phyloP scores from a whole-genome alignment of 805 yeast species.

The Ogataea methylovora region DNA sequence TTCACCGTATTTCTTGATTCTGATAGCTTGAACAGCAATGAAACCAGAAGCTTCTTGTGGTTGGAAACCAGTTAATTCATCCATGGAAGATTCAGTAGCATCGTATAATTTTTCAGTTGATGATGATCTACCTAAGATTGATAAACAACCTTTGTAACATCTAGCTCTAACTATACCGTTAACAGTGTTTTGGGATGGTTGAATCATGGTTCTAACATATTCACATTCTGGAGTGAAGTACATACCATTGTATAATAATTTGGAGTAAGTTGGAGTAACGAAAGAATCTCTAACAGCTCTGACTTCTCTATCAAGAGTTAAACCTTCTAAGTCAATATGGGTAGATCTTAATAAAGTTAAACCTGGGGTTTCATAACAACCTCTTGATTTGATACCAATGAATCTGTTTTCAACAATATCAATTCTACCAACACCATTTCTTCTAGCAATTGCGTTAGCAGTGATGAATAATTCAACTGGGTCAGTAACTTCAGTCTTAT shows the following conservation, averaged over 20 bases:
- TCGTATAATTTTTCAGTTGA: constrained; percentile 95
- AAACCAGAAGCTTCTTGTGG: constrained; percentile 97
- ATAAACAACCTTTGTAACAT: constrained; percentile 83
- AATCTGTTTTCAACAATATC: constrained; percentile 99
- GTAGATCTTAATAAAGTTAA: constrained; percentile 88
- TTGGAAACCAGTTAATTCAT: constrained; percentile 94
- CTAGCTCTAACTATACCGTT: constrained; percentile 94
- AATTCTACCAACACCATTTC: constrained; percentile 99
- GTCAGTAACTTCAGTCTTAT: constrained; percentile 60
- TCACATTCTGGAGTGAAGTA: constrained; percentile 98
- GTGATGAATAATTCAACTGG: constrained; percentile 89
- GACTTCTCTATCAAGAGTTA: constrained; percentile 95
- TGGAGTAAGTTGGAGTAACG: constrained; percentile 88
- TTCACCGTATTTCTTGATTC: constrained; percentile 97
- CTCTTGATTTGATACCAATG: constrained; percentile 97
- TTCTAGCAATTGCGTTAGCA: constrained; percentile 93
- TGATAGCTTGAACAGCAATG: constrained; percentile 96
- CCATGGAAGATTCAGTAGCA: constrained; percentile 98
- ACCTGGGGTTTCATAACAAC: constrained; percentile 99
- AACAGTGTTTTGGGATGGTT: constrained; percentile 90
- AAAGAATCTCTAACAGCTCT: constrained; percentile 94
- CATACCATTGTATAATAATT: constrained; percentile 91
- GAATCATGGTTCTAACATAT: constrained; percentile 87
- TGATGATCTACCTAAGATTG: constrained; percentile 88
- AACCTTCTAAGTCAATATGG: constrained; percentile 95